Evolutionary conservation across 2,329 filamentous ascomycete species (phyloP), one percentile per base, ranked within the genome.

Genomic region (Cercospora sojina): DNA sequence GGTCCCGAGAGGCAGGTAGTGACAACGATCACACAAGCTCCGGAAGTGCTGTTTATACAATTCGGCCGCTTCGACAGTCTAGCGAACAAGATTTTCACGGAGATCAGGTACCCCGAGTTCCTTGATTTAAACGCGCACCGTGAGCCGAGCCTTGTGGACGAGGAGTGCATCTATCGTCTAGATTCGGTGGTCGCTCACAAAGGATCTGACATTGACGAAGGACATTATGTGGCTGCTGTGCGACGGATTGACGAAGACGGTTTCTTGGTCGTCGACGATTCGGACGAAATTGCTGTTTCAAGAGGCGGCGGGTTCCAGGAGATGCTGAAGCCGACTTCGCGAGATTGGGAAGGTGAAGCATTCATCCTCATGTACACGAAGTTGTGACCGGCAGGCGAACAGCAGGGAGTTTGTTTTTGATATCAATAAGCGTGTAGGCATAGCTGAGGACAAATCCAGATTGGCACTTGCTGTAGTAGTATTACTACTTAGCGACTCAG

Each of bases 101-200:
- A 62, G 27, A 20, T 69, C 16, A 23, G 16, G 3, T 53, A 58
- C n/a, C 32, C 49, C 3, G 63, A 64, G n/a, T 38, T 60, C 3
- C 43, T 64, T 2, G 58, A 65, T 9, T 8, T 65, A 1, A 65
- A 58, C 20, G 25, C 16, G 13, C 56, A 38, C 6, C 13, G 16
- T 3, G 58, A 60, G 41, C 35, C 58, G 13, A 20, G n/a, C 8
- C 2, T 27, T 1, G 58, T 35, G n/a, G 25, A 32, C 6, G 67
- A 66, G 12, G 59, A 66, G 20, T 43, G 35, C 16, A 27, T 59
- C 16, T 70, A 70, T 51, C 35, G 66, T 18, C 31, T 70, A 18
- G 64, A 68, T 13, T 61, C 38, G 8, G 68, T 70, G 1, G 64
- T 70, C 2, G 64, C 64, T 12, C 66, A 70, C 35, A 25, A n/a